Evolutionary conservation across 75 land plant species (phyloP), one percentile per base, ranked within the genome.

Genomic region (Pinus albicaulis): DNA sequence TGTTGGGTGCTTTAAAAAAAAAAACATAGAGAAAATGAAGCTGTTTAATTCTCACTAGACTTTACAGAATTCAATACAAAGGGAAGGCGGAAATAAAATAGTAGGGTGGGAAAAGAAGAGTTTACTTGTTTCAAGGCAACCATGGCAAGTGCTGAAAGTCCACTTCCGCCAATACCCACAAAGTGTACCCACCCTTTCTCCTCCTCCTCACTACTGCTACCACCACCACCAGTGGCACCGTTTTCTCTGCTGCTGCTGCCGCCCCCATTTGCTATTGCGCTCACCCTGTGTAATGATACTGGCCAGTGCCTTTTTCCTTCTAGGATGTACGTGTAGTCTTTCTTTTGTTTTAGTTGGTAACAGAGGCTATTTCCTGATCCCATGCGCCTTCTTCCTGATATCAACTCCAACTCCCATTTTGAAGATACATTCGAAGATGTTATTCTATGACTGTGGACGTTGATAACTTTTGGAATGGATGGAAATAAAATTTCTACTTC

Each of bases 111-210:
- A 11, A 48, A 76, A 56, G 7, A 53, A 41, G 12, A 25, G 44
- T 44, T 59, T 61, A 85, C 92, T 82, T 90, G 87, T 76, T 83
- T 64, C 26, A 90, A 77, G 22, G 92, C 90, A 13, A 88, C 84
- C 82, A 82, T 74, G 19, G 92, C 92, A 73, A 90, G 90, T 0
- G 92, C 90, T n/a, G 90, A 90, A 26, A 90, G 76, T 2, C 92
- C 92, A 8, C 75, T 48, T 56, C 92, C 92, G 23, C 92, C 92
- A 76, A 90, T 73, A 3, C 92, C 92, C n/a, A 90, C 88, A 72
- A 90, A 90, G 60, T 90, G 92, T 34, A 88, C 77, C 79, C 86
- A 66, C 65, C 62, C 64, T 28, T 75, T 36, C 25, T 31, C 52
- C 11, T 61, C 17, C 22, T 73, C 74, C 16, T 15, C 60, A 7